These are phyloP conservation scores for Ophiocordyceps camponoti-leonardi DNA, from an alignment of 2,329 filamentous ascomycete species.

Conservation along the genomic window DNA sequence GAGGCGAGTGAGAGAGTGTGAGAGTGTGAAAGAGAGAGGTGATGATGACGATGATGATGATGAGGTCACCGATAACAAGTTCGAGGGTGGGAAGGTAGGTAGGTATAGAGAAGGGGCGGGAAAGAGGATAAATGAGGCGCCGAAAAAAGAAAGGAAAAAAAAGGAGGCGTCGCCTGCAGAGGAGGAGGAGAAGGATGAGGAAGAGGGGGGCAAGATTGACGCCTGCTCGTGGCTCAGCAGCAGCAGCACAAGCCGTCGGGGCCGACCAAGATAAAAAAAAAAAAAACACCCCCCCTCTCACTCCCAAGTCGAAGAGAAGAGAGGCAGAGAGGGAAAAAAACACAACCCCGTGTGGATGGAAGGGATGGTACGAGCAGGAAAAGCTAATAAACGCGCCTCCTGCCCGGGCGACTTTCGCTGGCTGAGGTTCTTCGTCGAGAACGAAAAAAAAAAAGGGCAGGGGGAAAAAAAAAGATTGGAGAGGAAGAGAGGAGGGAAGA, in stretches of 20 bases:
- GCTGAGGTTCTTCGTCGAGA: slow-evolving; percentile 10
- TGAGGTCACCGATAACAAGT: slow-evolving; percentile 19
- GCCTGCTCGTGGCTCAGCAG: slow-evolving; percentile 3
- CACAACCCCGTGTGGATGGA: too few relatives aligned
- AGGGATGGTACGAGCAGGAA: background rate
- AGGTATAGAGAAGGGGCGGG: too few relatives aligned
- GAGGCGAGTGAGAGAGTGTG: too few relatives aligned
- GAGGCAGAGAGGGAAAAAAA: too few relatives aligned
- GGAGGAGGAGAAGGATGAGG: background rate
- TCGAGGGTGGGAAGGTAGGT: background rate
- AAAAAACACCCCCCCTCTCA: too few relatives aligned
- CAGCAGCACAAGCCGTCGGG: slow-evolving; percentile 1
- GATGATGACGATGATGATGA: slow-evolving; percentile 4
- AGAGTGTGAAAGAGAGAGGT: too few relatives aligned
- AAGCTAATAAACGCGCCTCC: background rate
- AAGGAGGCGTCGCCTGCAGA: background rate
- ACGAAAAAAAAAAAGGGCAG: too few relatives aligned
- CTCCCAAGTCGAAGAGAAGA: too few relatives aligned
- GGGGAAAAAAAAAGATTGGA: slow-evolving; percentile 15
- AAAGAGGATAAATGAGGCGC: too few relatives aligned
- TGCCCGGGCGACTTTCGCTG: slow-evolving; percentile 8
- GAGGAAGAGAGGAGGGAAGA: slow-evolving; percentile 14
- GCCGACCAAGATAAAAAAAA: background rate
- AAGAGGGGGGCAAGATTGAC: slow-evolving; percentile 3
- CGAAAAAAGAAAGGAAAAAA: background rate